Evolutionary conservation across 257 asterid genomes (phyloP).

Genomic region (Ophiorrhiza pumila): DNA sequence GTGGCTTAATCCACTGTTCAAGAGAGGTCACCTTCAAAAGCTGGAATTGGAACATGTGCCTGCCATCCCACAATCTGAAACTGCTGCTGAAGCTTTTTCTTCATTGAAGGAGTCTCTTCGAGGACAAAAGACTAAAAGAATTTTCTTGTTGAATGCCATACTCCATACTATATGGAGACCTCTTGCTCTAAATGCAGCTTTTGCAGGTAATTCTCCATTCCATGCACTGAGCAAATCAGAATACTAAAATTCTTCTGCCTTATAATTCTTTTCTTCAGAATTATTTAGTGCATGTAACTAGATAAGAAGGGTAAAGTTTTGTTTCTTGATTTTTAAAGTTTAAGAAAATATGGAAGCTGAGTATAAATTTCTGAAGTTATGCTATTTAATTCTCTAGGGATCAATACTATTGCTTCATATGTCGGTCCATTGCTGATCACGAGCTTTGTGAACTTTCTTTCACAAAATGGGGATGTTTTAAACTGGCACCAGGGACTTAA

Average conservation of each 20-base stretch:
- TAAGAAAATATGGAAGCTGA: neutral
- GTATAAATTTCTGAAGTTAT: neutral
- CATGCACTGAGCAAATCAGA: neutral
- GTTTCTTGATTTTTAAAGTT: neutral
- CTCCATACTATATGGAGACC: conserved; percentile 41
- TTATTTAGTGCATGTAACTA: neutral
- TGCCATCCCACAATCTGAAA: conserved; percentile 50
- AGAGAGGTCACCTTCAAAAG: conserved; percentile 45
- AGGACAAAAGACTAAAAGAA: conserved; percentile 35
- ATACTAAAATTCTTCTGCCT: neutral
- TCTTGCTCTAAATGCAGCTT: conserved; percentile 56
- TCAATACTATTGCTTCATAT: conserved; percentile 70
- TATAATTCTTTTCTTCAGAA: neutral
- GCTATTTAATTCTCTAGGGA: conserved; percentile 39
- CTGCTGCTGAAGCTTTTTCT: conserved; percentile 62
- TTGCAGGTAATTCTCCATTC: conserved; percentile 58
- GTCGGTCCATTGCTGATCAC: conserved; percentile 74
- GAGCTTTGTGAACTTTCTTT: conserved; percentile 69
- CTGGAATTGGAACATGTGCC: conserved; percentile 56
- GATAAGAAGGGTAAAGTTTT: neutral
- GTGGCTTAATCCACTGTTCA: conserved; percentile 82
- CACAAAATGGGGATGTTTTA: conserved; percentile 38
- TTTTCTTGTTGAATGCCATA: conserved; percentile 54
- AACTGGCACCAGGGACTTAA: conserved; percentile 55
- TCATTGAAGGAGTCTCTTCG: conserved; percentile 58